Evolutionary conservation across 1,139 yeast genomes (phyloP).

Genomic region (Yamadazyma diddensiae): DNA sequence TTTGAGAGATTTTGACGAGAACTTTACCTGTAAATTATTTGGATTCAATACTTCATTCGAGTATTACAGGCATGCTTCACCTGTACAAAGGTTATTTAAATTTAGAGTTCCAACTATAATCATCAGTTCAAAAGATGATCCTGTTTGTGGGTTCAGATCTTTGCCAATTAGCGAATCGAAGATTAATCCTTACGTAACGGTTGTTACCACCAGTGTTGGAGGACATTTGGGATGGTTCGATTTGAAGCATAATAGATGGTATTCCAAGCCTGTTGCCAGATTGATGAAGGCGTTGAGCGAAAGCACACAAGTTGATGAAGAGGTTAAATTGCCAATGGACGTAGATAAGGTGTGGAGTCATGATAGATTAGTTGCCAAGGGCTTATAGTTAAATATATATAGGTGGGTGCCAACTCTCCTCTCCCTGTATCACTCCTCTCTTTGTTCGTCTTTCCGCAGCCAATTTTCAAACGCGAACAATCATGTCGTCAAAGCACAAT

Average conservation of each 20-base stretch:
- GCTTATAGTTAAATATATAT: background rate
- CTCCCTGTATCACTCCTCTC: too few relatives aligned
- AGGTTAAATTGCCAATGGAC: slow-evolving; percentile 27
- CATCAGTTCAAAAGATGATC: slow-evolving; percentile 54
- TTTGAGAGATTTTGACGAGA: slow-evolving; percentile 47
- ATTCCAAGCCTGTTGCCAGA: slow-evolving; percentile 35
- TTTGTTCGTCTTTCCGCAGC: too few relatives aligned
- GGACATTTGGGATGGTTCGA: slow-evolving; percentile 77
- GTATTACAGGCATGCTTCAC: slow-evolving; percentile 54
- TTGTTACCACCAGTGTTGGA: slow-evolving; percentile 72
- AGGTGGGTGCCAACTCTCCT: too few relatives aligned
- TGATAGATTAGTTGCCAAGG: slow-evolving; percentile 24
- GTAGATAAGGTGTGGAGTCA: slow-evolving; percentile 26
- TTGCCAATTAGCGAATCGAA: slow-evolving; percentile 60
- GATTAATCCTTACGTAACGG: slow-evolving; percentile 65
- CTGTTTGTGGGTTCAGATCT: slow-evolving; percentile 50
- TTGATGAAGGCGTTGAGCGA: slow-evolving; percentile 33
- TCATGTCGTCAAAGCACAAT: background rate
- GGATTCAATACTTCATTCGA: slow-evolving; percentile 54
- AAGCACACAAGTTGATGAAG: slow-evolving; percentile 10
- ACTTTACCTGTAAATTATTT: slow-evolving; percentile 51
- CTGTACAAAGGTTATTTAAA: slow-evolving; percentile 45
- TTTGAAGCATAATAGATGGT: slow-evolving; percentile 53
- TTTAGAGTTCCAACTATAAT: slow-evolving; percentile 54
- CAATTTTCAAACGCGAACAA: background rate